phyloP scores from a whole-genome alignment of 805 yeast genomes.

The Starmerella bombicola region DNA sequence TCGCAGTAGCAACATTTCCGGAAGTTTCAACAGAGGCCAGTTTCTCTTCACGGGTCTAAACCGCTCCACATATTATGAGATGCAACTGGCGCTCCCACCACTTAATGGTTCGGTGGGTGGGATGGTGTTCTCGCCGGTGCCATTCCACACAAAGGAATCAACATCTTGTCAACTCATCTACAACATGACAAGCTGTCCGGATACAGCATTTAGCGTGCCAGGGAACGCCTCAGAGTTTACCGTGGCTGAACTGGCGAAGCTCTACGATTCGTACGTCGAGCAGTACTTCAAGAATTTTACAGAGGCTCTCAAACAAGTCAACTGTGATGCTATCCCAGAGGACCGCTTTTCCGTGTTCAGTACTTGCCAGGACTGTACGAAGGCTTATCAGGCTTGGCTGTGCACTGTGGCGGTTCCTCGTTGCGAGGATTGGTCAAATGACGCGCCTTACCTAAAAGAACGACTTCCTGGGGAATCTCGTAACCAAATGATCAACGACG shows the following conservation, averaged over 20 bases:
- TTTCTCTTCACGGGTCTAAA: slow-evolving; percentile 52
- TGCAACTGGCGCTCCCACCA: slow-evolving; percentile 37
- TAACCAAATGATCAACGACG: slow-evolving; percentile 42
- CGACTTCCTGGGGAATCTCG: slow-evolving; percentile 46
- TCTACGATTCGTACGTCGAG: slow-evolving; percentile 56
- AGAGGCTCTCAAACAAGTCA: slow-evolving; percentile 58
- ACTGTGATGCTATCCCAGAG: slow-evolving; percentile 57
- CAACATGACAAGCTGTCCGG: slow-evolving; percentile 61
- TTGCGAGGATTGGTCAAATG: slow-evolving; percentile 42
- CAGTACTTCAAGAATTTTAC: slow-evolving; percentile 51
- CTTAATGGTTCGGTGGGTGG: slow-evolving; percentile 39
- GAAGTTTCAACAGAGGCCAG: slow-evolving; percentile 38
- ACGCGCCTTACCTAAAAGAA: slow-evolving; percentile 29
- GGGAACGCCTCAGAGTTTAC: slow-evolving; percentile 32
- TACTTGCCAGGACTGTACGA: slow-evolving; percentile 59
- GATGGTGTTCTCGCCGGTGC: slow-evolving; percentile 42
- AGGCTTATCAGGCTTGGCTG: slow-evolving; percentile 71
- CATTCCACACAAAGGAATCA: slow-evolving; percentile 42
- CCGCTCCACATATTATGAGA: slow-evolving; percentile 48
- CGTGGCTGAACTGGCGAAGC: slow-evolving; percentile 29
- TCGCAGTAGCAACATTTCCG: slow-evolving; percentile 32
- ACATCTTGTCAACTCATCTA: slow-evolving; percentile 60
- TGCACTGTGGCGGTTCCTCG: slow-evolving; percentile 83
- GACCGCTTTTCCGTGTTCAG: slow-evolving; percentile 61
- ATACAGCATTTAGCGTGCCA: slow-evolving; percentile 84